Base-by-base conservation (phyloP, 345 rosid species). In the Sonneratia alba region DNA sequence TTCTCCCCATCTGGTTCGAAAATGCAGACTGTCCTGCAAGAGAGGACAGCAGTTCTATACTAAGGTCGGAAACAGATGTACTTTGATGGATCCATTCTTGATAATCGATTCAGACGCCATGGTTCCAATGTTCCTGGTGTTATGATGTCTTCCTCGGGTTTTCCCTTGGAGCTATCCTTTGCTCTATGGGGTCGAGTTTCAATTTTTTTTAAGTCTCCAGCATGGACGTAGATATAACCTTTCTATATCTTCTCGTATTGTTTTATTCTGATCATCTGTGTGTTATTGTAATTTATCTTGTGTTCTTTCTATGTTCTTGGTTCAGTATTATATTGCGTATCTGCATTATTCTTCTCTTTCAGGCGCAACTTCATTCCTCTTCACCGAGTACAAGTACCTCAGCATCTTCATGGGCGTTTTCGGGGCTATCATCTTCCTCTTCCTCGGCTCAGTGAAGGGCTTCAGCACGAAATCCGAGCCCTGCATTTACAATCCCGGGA, bases 331-430 rank as follows among this genome's bases (percentile, higher is more conserved):
- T 55, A 55, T 55, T 55, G 9, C 34, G 27, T 37, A 16, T 66
- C 27, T 32, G 32, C 6, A 55, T 55, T 16, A 13, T 59, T 59
- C 49, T 38, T 67, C 70, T 40, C 34, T 47, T 42, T 42, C 86
- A 88, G 91, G 93, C 36, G 89, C 93, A 55, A 86, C 89, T 36
- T 84, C 93, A 15, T 87, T 88, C 75, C 73, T 88, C 72, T 86
- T 82, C 67, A 80, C 91, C 13, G 77, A 87, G 81, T 87, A 88
- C 75, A 84, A 80, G 83, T 88, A 85, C 77, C 87, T 87, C 43
- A 42, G 86, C 19, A 37, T 87, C 66, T 81, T 88, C 85, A 79
- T 77, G 88, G 83, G 71, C 21, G 78, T 70, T 7, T 88, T 88
- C 43, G 83, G 78, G 3, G 74, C 57, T 36, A 24, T 82, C 64